Evolutionary conservation across 192 early-diverging fungal genomes (phyloP), one percentile per base, ranked within the genome.

Genomic region (Geosiphon pyriformis): DNA sequence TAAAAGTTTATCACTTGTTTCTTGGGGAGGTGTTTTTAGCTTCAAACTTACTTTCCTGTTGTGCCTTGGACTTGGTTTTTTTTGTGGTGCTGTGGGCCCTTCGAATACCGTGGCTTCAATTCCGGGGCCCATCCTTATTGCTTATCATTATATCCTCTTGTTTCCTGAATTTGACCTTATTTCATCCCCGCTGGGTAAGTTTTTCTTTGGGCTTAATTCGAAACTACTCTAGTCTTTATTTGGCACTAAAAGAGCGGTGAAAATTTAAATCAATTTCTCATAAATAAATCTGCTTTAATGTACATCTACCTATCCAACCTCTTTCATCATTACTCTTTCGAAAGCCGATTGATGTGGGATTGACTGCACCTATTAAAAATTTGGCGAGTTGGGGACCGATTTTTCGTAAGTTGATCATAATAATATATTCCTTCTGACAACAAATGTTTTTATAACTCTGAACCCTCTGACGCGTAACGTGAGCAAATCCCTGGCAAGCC

Each of bases 21-120:
- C 23, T 27, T 10, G 8, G 10, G 6, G 3, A 27, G 2, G 6
- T 15, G 23, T 33, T 29, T 58, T 32, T 25, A 12, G 4, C 56
- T 12, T 15, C 2, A 29, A 25, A 7, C 30, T 22, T 27, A 58
- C 0, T 29, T 2, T 1, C 7, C 1, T 67, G 65, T 48, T 47
- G 54, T 31, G 11, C 56, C 1, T 18, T 67, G 23, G 65, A 67
- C 29, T 3, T 26, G 17, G 18, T 26, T 10, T 67, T 32, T 17
- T 54, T 67, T 11, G 20, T 55, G 3, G 15, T 15, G 4, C 34
- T 67, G 46, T 57, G 48, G 20, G n/a, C 20, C 23, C 47, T 55
- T 25, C 51, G 53, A 56, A 56, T 67, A 57, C 65, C 65, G 12
- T 67, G 65, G 65, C 15, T 67, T 20, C 51, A 57, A 30, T 26